phyloP scores from a whole-genome alignment of 208 protist species.

The Jaenimonas drosophilae region DNA sequence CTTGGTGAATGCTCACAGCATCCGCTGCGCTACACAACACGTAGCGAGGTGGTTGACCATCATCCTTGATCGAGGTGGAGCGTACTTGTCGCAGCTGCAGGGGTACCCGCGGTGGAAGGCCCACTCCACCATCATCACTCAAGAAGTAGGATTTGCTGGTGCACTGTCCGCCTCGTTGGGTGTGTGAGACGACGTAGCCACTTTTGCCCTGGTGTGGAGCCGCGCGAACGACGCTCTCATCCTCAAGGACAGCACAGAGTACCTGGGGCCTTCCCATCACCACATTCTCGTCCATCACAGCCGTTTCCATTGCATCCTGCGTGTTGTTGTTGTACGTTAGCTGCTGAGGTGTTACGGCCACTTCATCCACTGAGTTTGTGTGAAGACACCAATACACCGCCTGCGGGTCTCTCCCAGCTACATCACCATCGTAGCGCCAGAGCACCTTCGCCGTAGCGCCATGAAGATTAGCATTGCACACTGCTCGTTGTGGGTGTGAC shows the following conservation, averaged over 20 bases:
- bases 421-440: conserved; percentile 47
- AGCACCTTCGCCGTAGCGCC: conserved; percentile 14
- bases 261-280: conserved; percentile 8
- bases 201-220: conserved; percentile 17
- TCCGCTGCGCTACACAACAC: too few relatives aligned
- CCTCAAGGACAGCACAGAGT: conserved; percentile 55
- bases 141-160: too few relatives aligned
- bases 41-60: too few relatives aligned
- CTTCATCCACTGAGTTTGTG: background rate
- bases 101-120: too few relatives aligned
- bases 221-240: conserved; percentile 36
- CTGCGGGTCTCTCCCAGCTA: conserved; percentile 21
- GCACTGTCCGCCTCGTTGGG: too few relatives aligned
- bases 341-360: background rate
- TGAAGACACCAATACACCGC: conserved; percentile 62
- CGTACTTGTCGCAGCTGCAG: too few relatives aligned
- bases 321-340: background rate
- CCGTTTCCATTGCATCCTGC: background rate
- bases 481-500: conserved; percentile 19
- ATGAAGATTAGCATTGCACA: conserved; percentile 18
- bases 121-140: too few relatives aligned
- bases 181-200: too few relatives aligned
- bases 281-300: background rate
- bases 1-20: too few relatives aligned
- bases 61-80: too few relatives aligned